A percentile compares a stretch with the other conserved stretches of the same genome.
Evolutionary conservation across 1,284 basidiomycete genomes (phyloP).

Genomic region (Leccinum pallidistipes): DNA sequence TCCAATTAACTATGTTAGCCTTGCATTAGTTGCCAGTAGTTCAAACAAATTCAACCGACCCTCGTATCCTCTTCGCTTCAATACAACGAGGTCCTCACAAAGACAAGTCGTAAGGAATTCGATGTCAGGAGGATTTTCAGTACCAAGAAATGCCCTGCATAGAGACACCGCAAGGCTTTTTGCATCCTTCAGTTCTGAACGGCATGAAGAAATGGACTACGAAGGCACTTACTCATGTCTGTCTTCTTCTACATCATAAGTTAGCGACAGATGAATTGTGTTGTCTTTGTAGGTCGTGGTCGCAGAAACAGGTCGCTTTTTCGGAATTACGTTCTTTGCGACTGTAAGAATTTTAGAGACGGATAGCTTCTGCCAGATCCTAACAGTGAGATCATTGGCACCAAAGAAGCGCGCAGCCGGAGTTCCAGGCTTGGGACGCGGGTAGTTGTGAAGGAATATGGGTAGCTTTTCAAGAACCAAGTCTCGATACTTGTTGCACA

Average conservation of each 20-base stretch:
- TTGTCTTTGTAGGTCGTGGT: background rate
- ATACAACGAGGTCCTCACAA: constrained; percentile 49
- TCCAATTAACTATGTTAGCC: background rate
- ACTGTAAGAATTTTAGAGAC: constrained; percentile 1
- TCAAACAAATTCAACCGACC: background rate
- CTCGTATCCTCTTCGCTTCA: constrained; percentile 72
- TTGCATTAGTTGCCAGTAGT: background rate
- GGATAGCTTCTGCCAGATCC: background rate
- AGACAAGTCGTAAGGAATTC: constrained; percentile 90
- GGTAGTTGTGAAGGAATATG: constrained; percentile 4
- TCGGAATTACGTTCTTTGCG: background rate
- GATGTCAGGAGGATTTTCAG: constrained; percentile 74
- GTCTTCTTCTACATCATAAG: constrained; percentile 18
- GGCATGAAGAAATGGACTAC: background rate
- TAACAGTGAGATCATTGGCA: background rate
- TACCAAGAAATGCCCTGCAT: constrained; percentile 70
- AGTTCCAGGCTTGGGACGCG: background rate
- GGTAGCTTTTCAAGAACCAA: constrained; percentile 1
- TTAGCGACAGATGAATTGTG: background rate
- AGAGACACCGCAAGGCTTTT: constrained; percentile 61
- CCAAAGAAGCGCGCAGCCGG: background rate
- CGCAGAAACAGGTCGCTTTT: background rate
- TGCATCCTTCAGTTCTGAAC: background rate
- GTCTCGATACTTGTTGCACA: background rate
- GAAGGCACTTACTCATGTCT: constrained; percentile 57